phyloP scores from a whole-genome alignment of 176 grass and related monocot genomes.

The Pontederia crassipes region DNA sequence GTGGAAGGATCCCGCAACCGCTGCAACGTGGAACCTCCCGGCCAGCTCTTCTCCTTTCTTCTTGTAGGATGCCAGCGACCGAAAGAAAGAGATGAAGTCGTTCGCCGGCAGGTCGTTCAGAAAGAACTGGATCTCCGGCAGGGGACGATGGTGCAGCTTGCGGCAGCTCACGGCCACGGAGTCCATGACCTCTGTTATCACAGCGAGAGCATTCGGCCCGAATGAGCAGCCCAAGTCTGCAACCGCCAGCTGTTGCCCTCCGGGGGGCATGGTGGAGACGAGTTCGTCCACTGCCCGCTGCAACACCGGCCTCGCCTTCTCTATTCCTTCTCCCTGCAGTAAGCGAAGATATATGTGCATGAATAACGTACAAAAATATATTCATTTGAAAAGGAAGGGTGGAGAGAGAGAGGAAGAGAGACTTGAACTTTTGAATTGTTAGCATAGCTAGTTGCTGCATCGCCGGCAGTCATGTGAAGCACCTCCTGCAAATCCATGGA shows the following conservation, averaged over 20 bases:
- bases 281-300: background rate
- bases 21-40: constrained; percentile 11
- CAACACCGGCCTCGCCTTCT: too few species aligned
- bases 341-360: too few species aligned
- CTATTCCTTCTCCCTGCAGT: constrained; percentile 22
- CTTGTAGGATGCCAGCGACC: constrained; percentile 1
- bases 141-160: background rate
- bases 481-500: too few species aligned
- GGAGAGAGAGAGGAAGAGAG: too few species aligned
- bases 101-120: constrained; percentile 44
- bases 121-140: constrained; percentile 45
- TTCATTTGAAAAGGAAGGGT: too few species aligned
- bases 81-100: constrained; percentile 56
- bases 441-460: too few species aligned
- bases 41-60: background rate
- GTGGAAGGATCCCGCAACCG: constrained; percentile 33
- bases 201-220: constrained; percentile 26
- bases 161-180: background rate
- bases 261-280: background rate
- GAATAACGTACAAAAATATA: too few species aligned
- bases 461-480: too few species aligned
- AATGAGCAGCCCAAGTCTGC: constrained; percentile 45
- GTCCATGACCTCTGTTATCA: constrained; percentile 20
- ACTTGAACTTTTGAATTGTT: too few species aligned
- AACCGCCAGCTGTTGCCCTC: constrained; percentile 17